Base-by-base conservation (phyloP, 1,284 basidiomycete genomes). In the Boletus sp. region DNA sequence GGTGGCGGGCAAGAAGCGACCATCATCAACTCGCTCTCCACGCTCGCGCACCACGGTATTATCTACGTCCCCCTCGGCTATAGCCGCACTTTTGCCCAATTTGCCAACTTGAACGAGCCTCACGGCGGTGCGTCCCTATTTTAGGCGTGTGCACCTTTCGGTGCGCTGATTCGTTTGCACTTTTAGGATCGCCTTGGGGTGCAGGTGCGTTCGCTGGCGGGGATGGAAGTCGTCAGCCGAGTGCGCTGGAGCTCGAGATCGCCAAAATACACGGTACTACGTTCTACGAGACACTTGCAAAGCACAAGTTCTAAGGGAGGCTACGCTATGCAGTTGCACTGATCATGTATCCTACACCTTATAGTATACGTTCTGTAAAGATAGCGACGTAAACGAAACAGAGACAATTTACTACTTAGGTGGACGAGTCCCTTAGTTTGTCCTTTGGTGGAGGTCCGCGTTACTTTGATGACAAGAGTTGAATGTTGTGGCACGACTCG, bases 41-140 rank as follows among this genome's bases (percentile, higher is more conserved):
- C 77, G 55, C 70, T 81, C 49, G 62, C 67, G 12, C 80, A 82
- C 63, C 78, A 79, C 50, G 77, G 76, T 12, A 70, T 77, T 44
- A 61, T 68, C 53, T 79, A 66, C 59, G 75, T 78, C 8, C 77
- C 78, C 13, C 68, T 78, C 46, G 78, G 77, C 9, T 81, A 76
- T 69, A 64, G 61, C 30, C 54, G 69, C 49, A 50, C 64, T 0
- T 66, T 66, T 42, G 46, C 67, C 4, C 65, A 69, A 44, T 53
- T 80, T 35, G 43, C 64, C 51, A 70, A 74, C 62, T 32, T 74
- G 46, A 44, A 46, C n/a, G 65, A 69, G 48, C 60, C 72, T 38
- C 72, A 69, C 52, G 78, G 78, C 54, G 73, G 72, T 55, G 46
- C 26, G 58, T 34, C 33, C 17, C 5, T 16, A 4, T 34, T n/a